phyloP scores from a whole-genome alignment of 108 stramenopile species.

The Aurantiochytrium sp. region DNA sequence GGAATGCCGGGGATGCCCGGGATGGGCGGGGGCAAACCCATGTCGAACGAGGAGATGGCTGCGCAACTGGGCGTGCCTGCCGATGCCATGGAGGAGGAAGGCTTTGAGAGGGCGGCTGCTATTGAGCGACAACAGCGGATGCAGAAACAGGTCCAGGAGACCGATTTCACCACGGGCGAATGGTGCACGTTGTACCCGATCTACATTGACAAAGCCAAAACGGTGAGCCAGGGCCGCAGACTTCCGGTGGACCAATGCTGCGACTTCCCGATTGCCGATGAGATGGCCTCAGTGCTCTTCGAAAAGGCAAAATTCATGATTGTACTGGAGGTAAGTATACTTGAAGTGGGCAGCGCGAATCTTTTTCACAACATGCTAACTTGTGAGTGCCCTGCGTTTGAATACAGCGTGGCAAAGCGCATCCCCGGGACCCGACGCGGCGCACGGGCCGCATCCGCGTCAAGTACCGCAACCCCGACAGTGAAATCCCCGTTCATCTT shows the following conservation, averaged over 20 bases:
- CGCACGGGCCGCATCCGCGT: not conserved
- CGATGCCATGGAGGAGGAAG: not conserved
- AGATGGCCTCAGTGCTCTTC: not conserved
- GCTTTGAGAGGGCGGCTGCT: not conserved
- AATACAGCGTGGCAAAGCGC: not conserved
- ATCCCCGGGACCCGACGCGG: not conserved
- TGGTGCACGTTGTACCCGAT: constrained; percentile 8
- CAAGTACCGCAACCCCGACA: not conserved
- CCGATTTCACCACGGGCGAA: not conserved
- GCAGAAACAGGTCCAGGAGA: not conserved
- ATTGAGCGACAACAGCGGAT: not conserved
- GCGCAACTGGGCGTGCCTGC: not conserved
- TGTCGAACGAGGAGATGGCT: not conserved
- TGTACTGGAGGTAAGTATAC: not conserved
- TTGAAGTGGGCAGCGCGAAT: too few relatives aligned
- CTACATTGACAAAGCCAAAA: not conserved
- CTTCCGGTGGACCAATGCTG: not conserved
- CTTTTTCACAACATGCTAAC: too few relatives aligned
- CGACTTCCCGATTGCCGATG: not conserved
- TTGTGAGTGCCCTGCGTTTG: too few relatives aligned
- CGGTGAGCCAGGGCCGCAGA: not conserved
- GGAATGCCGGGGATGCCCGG: not conserved
- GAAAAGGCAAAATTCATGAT: not conserved
- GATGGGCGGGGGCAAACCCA: not conserved
- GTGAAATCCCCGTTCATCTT: not conserved